Base-by-base conservation (phyloP, 306 rosid species). In the Fragaria ananassa region DNA sequence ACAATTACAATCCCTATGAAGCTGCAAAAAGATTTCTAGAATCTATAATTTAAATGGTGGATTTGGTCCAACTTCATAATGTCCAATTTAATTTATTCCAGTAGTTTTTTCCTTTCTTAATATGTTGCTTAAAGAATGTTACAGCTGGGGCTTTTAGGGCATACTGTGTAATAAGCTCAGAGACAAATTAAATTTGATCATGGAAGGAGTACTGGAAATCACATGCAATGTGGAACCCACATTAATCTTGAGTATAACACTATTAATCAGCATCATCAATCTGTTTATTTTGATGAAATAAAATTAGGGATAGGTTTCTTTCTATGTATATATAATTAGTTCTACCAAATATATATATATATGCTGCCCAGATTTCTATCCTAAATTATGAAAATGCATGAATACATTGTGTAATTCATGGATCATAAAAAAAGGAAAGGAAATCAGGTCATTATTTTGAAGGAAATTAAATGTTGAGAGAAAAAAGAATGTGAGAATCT, bases 141-240 rank as follows among this genome's bases (percentile, higher is more conserved):
- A 89, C 89, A 84, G 89, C 88, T 85, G 81, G 84, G 86, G 68
- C 81, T 70, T 79, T 79, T 50, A 78, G 79, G 79, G 82, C 74
- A 82, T 85, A 64, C 45, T 34, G 68, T 39, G 76, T 72, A 77
- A 80, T 72, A 77, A 80, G 78, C 85, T 19, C 73, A 81, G 84
- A 78, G 37, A 74, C 78, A 60, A 64, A 60, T 74, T 62, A 78
- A 81, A 90, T 75, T 85, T 81, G 86, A 82, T 87, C 83, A 82
- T 75, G 82, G 76, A 86, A 80, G 66, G 10, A 41, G 44, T 5
- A 58, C 81, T 74, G 88, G 89, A 81, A 72, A 85, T 85, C 90
- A 88, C 90, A 80, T 79, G 89, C 83, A 83, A 72, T 70, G 86
- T 85, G 91, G 85, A 78, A 45, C 70, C 58, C 70, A 45, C 60